Evolutionary conservation across 441 rosid species (phyloP), one percentile per base, ranked within the genome.

Genomic region (Arabidopsis hybrid): DNA sequence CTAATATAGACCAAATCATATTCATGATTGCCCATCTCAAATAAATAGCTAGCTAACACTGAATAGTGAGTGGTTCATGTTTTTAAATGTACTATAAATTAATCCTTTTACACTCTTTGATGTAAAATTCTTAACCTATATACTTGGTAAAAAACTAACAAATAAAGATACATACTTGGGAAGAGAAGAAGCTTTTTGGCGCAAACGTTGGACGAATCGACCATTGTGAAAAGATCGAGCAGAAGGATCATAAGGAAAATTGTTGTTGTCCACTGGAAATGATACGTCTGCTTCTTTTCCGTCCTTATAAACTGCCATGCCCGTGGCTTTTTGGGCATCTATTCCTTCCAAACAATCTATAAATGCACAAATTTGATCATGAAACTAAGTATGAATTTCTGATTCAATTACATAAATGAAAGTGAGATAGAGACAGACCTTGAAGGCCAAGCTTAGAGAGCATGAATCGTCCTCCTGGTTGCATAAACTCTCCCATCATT

Each of bases 181-280:
- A 52, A 80, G 89, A 53, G 83, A 75, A 65, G 89, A 80, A 59
- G 88, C 93, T 64, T 87, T 91, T 82, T 85, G 84, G 72, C 97
- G 82, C 87, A 91, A 81, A 60, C 87, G 76, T 75, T 83, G 92
- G 16, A 91, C 85, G 71, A 91, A 91, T 32, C 93, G 91, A 7
- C 95, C 92, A 70, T 91, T 88, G 55, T 88, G 90, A 76, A 91
- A 88, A 80, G 88, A 70, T 82, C 87, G 76, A 16, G 86, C 97
- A 3, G 84, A 45, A 56, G 89, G 91, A 73, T 88, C 95, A 43
- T 86, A 53, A 26, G 71, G 71, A 55, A 75, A 75, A 35, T 61
- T 53, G 43, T 53, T 46, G 29, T 67, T 55, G 6, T 75, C 85
- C 10, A 35, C 8, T 2, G 97, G 93, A 77, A 81, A 91, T 17